phyloP scores from a whole-genome alignment of 257 asterid species.

The Solanum infundibuliforme region DNA sequence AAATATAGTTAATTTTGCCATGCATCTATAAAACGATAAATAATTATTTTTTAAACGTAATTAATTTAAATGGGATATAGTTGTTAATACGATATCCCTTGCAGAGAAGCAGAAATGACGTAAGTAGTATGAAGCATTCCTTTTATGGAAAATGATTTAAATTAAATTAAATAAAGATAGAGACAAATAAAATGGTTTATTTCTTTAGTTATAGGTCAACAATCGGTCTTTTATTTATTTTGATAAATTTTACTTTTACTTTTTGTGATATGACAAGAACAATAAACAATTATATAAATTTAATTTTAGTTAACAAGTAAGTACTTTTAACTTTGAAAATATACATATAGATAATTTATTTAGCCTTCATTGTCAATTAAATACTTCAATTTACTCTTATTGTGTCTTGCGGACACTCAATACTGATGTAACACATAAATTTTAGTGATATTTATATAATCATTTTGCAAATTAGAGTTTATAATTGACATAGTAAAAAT shows the following conservation, averaged over 20 bases:
- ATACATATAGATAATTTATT: background rate
- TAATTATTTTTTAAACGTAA: no score
- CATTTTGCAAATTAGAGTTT: background rate
- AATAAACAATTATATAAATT: background rate
- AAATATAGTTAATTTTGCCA: background rate
- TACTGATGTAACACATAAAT: background rate
- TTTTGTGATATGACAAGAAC: background rate
- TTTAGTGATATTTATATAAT: background rate
- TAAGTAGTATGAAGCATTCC: background rate
- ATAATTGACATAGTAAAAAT: background rate
- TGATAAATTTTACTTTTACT: background rate
- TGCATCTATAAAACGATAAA: background rate
- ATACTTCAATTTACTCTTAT: background rate
- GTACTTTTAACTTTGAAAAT: background rate
- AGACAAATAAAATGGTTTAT: background rate
- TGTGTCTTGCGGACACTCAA: background rate
- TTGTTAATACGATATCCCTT: background rate
- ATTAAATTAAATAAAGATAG: background rate
- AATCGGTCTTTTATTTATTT: background rate
- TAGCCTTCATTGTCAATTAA: background rate
- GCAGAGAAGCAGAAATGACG: background rate
- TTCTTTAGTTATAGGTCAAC: background rate
- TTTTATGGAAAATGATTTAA: no score
- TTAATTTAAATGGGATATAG: background rate
- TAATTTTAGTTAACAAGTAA: background rate